Conservation (phyloP, 2,329 filamentous ascomycete species). For the Pseudocercospora macadamiae region DNA sequence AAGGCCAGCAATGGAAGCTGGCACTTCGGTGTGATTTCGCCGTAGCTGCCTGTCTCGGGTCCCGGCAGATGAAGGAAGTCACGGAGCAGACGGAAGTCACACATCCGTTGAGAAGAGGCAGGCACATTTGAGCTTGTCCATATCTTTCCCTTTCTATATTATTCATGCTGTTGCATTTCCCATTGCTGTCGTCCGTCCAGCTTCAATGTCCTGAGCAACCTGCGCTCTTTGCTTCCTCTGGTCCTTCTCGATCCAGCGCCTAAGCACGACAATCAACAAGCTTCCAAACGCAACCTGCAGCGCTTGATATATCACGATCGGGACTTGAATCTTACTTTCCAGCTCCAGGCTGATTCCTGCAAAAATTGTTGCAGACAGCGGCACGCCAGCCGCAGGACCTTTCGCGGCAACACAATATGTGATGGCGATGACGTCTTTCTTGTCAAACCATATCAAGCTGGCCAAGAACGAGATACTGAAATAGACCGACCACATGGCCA, state of each 20-base stretch:
- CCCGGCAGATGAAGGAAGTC: too few relatives aligned
- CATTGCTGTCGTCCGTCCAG: background rate
- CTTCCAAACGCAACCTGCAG: conserved; percentile 49
- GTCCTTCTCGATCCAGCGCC: conserved; percentile 54
- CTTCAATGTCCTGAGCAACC: background rate
- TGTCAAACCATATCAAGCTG: conserved; percentile 57
- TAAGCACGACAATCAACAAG: conserved; percentile 46
- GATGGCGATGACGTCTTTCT: conserved; percentile 67
- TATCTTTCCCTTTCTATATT: too few relatives aligned
- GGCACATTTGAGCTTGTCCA: too few relatives aligned
- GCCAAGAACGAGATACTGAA: conserved; percentile 63
- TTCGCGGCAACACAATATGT: conserved; percentile 76
- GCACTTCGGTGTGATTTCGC: too few relatives aligned
- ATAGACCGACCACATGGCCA: conserved; percentile 66
- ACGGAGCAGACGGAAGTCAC: too few relatives aligned
- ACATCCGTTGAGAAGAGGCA: too few relatives aligned
- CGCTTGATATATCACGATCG: conserved; percentile 61
- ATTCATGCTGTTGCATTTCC: background rate
- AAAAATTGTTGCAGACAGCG: conserved; percentile 70
- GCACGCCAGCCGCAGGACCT: conserved; percentile 71
- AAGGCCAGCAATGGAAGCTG: too few relatives aligned
- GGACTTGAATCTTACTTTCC: conserved; percentile 64
- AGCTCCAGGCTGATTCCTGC: conserved; percentile 57
- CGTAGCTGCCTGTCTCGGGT: too few relatives aligned
- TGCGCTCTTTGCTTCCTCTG: conserved; percentile 50